These are phyloP conservation scores for Neopestalotiopsis clavispora DNA, from an alignment of 2,329 filamentous ascomycete genomes.

Conservation along the genomic window DNA sequence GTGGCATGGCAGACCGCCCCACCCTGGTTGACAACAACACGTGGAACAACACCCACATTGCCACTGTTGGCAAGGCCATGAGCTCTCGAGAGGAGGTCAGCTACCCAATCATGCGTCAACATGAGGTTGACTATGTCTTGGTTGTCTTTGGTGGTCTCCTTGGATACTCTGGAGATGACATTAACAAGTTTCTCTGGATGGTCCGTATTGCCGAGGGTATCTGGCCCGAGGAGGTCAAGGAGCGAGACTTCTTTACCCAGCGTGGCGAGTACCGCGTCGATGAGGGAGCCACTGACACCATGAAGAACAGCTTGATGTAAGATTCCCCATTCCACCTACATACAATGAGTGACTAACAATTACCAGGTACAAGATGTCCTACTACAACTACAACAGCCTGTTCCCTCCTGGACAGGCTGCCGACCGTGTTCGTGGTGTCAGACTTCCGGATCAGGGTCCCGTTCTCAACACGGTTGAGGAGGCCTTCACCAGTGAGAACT, in stretches of 20 bases:
- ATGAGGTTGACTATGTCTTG: conserved; percentile 98
- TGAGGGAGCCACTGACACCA: conserved; percentile 88
- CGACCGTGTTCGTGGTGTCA: conserved; percentile 84
- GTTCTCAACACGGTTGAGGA: conserved; percentile 90
- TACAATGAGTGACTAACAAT: conserved; percentile 30
- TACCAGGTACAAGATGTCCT: conserved; percentile 98
- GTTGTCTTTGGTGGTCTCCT: conserved; percentile 95
- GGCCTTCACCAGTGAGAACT: conserved; percentile 99
- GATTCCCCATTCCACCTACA: conserved; percentile 38
- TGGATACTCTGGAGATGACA: conserved; percentile 97
- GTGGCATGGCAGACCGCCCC: conserved; percentile 97
- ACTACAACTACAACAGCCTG: conserved; percentile 93
- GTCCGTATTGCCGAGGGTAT: conserved; percentile 98
- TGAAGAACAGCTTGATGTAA: conserved; percentile 99
- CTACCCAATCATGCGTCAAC: conserved; percentile 97
- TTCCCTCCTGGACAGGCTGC: conserved; percentile 90
- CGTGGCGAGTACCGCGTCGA: conserved; percentile 96
- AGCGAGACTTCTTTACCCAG: conserved; percentile 92
- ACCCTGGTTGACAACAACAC: conserved; percentile 99
- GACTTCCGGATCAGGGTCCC: conserved; percentile 83
- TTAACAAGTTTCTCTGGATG: conserved; percentile 99
- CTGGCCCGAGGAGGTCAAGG: conserved; percentile 99
- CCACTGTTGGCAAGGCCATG: conserved; percentile 99
- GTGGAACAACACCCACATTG: conserved; percentile 99
- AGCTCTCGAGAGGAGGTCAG: conserved; percentile 96